A percentile compares a stretch with the other conserved stretches of the same genome.
These are phyloP conservation scores for Macrolepiota fuliginosa DNA, from an alignment of 768 basidiomycete species.

Conservation along the genomic window DNA sequence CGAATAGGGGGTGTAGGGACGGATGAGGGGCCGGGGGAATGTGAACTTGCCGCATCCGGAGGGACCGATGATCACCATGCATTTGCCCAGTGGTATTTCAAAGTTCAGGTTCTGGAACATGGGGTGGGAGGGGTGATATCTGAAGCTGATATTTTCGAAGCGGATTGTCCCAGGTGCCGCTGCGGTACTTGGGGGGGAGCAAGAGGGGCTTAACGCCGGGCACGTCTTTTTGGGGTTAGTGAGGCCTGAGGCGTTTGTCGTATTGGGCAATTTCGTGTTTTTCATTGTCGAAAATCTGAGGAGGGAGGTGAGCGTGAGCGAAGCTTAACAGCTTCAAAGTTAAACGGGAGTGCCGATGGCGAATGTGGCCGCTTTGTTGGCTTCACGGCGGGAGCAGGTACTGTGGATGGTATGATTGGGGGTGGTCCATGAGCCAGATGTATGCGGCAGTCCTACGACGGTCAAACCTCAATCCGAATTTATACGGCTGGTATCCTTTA, in stretches of 20 bases:
- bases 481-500: constrained; percentile 67
- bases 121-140: constrained; percentile 86
- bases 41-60: constrained; percentile 98
- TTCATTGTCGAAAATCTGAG: constrained; percentile 97
- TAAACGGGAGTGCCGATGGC: constrained; percentile 94
- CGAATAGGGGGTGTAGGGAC: constrained; percentile 85
- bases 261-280: constrained; percentile 88
- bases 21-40: constrained; percentile 87
- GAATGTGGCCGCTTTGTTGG: constrained; percentile 91
- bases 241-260: constrained; percentile 84
- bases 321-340: constrained; percentile 98
- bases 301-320: constrained; percentile 10
- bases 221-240: constrained; percentile 68
- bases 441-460: constrained; percentile 80
- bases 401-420: constrained; percentile 46
- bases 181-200: constrained; percentile 30
- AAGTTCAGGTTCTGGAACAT: constrained; percentile 90
- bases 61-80: constrained; percentile 95
- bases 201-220: constrained; percentile 63
- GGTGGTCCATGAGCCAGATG: constrained; percentile 94
- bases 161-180: constrained; percentile 64
- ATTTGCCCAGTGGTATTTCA: constrained; percentile 92
- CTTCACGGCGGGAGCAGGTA: constrained; percentile 89
- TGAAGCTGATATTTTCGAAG: constrained; percentile 91
- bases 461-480: constrained; percentile 99